Percentiles rank a stretch among this genome's conserved stretches.
These are phyloP conservation scores for Russula dissimulans DNA, from an alignment of 768 basidiomycete genomes.

Conservation along the genomic window DNA sequence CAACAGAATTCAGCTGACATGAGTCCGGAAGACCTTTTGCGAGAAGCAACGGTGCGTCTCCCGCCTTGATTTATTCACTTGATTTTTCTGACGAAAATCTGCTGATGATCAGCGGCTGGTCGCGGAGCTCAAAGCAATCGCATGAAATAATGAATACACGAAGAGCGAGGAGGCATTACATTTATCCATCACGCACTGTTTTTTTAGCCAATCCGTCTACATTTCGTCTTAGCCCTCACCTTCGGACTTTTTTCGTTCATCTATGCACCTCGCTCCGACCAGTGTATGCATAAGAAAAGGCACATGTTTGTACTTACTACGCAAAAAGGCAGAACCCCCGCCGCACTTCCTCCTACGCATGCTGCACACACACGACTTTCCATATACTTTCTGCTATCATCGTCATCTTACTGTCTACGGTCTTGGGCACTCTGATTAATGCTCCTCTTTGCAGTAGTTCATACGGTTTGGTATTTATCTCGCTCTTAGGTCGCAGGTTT, in stretches of 20 bases:
- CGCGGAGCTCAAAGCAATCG: slow-evolving; percentile 17
- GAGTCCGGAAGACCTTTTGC: slow-evolving; percentile 29
- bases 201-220: slow-evolving; percentile 13
- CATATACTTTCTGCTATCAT: slow-evolving; percentile 4
- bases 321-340: slow-evolving; percentile 4
- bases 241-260: slow-evolving; percentile 3
- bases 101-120: slow-evolving; percentile 12
- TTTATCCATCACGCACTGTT: slow-evolving; percentile 10
- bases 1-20: slow-evolving; percentile 16
- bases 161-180: neutral
- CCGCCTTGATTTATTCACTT: neutral
- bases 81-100: neutral
- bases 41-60: slow-evolving; percentile 25
- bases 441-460: neutral
- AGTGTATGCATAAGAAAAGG: slow-evolving; percentile 9
- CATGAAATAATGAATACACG: slow-evolving; percentile 2
- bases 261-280: neutral
- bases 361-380: neutral
- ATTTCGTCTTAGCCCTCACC: neutral
- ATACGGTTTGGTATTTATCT: slow-evolving; percentile 5
- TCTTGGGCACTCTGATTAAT: slow-evolving; percentile 1
- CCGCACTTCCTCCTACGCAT: neutral
- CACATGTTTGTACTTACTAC: slow-evolving; percentile 17
- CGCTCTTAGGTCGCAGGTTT: slow-evolving; percentile 9
- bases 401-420: neutral